These are phyloP conservation scores for Trichophyton verrucosum DNA, from an alignment of 2,329 filamentous ascomycete species.

Conservation along the genomic window DNA sequence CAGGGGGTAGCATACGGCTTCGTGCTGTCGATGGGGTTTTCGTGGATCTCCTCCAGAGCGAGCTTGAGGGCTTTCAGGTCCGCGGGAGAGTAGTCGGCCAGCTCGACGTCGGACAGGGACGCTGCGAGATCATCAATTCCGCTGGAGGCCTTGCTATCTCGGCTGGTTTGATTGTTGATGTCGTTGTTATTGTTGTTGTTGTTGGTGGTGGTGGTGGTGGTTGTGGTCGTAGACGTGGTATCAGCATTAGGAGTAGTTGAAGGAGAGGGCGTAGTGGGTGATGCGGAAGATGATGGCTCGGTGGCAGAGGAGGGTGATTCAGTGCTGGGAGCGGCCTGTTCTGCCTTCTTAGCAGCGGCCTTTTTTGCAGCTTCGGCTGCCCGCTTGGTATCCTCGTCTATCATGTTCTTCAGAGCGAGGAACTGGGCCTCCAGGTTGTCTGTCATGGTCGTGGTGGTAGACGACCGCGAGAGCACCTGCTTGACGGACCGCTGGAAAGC, in stretches of 20 bases:
- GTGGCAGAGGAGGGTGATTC: background rate
- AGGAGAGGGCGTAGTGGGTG: too few relatives aligned
- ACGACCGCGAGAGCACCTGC: constrained; percentile 44
- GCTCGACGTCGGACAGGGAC: constrained; percentile 27
- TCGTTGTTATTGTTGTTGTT: too few relatives aligned
- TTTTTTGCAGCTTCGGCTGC: background rate
- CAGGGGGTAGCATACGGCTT: constrained; percentile 91
- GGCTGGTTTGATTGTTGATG: too few relatives aligned
- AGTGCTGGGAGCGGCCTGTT: background rate
- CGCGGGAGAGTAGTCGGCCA: constrained; percentile 37
- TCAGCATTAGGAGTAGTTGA: constrained; percentile 12
- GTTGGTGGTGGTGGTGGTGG: constrained; percentile 16
- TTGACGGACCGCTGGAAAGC: constrained; percentile 56
- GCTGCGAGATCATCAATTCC: constrained; percentile 17
- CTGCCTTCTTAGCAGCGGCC: background rate
- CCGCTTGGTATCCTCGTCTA: constrained; percentile 5
- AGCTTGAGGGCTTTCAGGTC: constrained; percentile 36
- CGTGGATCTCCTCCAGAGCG: constrained; percentile 52
- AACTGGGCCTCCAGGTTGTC: constrained; percentile 45
- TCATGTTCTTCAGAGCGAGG: constrained; percentile 34
- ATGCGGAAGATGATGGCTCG: background rate
- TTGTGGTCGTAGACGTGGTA: constrained; percentile 18
- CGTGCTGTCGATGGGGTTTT: constrained; percentile 61
- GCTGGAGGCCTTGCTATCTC: background rate
- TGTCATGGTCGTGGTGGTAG: constrained; percentile 31